Conservation (phyloP, 129 eudicot species). For the Rutidosis leptorrhynchoides region DNA sequence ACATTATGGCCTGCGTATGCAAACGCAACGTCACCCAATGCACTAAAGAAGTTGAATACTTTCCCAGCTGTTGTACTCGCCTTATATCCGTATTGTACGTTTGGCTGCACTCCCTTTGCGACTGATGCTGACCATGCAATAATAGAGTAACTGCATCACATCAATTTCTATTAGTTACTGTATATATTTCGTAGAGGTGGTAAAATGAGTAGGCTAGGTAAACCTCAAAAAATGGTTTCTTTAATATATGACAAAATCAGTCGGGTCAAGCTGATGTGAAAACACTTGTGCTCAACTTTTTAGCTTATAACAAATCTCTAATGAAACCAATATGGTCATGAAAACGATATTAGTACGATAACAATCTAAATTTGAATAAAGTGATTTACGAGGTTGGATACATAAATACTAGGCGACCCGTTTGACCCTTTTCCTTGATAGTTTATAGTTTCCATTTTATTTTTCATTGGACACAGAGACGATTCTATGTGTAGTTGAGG, state of each 20-base stretch:
- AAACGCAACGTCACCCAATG: slow-evolving; percentile 58
- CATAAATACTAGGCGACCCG: background rate
- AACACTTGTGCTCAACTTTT: background rate
- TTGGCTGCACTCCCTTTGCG: slow-evolving; percentile 47
- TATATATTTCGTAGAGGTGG: background rate
- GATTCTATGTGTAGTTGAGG: too few relatives aligned
- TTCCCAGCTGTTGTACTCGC: slow-evolving; percentile 35
- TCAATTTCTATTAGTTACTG: background rate
- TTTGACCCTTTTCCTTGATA: background rate
- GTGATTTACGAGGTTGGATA: background rate
- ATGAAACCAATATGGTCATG: too few relatives aligned
- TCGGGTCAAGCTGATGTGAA: background rate
- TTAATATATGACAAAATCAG: background rate
- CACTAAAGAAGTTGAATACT: slow-evolving; percentile 48
- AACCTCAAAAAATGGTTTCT: too few relatives aligned
- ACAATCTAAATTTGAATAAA: background rate
- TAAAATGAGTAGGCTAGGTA: background rate
- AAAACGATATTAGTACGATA: background rate
- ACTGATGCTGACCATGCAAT: slow-evolving; percentile 50
- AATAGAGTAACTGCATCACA: slow-evolving; percentile 48
- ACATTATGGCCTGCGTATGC: slow-evolving; percentile 62
- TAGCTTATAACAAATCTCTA: too few relatives aligned
- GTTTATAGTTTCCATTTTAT: background rate
- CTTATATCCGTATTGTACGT: slow-evolving; percentile 36
- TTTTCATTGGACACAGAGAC: background rate